Conservation (phyloP, 129 eudicot genomes). For the Escallonia rubra region DNA sequence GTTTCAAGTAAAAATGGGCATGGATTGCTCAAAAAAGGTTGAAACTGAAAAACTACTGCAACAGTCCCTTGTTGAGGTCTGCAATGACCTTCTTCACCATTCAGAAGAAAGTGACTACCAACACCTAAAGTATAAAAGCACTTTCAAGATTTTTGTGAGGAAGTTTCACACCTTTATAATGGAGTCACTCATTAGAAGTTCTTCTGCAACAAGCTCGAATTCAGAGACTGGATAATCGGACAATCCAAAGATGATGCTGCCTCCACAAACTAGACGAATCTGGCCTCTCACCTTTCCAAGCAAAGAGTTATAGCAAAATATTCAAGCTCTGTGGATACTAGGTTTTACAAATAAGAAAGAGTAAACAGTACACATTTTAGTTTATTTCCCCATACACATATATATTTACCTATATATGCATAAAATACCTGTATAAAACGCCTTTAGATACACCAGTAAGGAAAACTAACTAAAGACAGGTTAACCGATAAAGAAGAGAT, state of each 20-base stretch:
- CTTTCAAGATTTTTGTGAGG: not conserved
- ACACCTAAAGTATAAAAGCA: too few relatives aligned
- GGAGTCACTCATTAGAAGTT: conserved; percentile 92
- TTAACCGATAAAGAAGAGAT: too few relatives aligned
- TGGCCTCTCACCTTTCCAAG: conserved; percentile 83
- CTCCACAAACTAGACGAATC: conserved; percentile 67
- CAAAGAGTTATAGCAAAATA: conserved; percentile 8
- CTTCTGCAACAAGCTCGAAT: conserved; percentile 95
- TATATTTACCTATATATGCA: not conserved
- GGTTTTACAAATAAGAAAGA: not conserved
- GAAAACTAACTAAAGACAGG: too few relatives aligned
- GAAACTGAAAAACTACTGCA: too few relatives aligned
- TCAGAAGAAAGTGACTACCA: too few relatives aligned
- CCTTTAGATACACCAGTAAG: too few relatives aligned
- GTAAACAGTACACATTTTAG: not conserved
- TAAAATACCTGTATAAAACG: too few relatives aligned
- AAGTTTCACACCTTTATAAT: conserved; percentile 49
- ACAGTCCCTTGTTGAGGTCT: too few relatives aligned
- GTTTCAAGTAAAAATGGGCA: too few relatives aligned
- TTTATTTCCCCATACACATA: not conserved
- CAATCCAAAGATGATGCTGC: conserved; percentile 85
- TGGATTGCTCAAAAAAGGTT: too few relatives aligned
- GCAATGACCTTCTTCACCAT: too few relatives aligned
- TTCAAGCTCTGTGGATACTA: not conserved
- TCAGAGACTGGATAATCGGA: conserved; percentile 74